Percentiles rank a stretch among this genome's conserved stretches.
Evolutionary conservation across 306 rosid genomes (phyloP).

Genomic region (Gastrolobium villosum): DNA sequence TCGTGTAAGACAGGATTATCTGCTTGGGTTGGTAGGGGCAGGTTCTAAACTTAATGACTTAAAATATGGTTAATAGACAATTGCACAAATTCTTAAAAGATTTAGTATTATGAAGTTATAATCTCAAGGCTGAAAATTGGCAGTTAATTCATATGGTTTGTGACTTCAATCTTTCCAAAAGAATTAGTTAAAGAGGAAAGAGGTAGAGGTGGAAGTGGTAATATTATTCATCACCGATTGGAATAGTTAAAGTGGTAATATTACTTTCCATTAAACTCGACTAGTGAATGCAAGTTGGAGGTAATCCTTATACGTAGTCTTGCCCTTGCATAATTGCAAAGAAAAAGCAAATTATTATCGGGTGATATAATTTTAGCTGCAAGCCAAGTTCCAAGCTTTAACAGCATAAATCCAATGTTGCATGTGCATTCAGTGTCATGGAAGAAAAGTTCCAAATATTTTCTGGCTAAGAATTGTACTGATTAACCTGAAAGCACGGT

Average conservation of each 20-base stretch:
- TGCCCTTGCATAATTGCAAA: too few species aligned
- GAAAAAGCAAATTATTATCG: neutral
- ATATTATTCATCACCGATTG: neutral
- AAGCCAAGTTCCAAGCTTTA: neutral
- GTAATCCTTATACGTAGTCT: too few species aligned
- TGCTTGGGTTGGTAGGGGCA: neutral
- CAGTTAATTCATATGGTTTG: neutral
- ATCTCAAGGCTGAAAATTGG: neutral
- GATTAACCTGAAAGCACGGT: conserved; percentile 9
- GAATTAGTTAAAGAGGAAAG: neutral
- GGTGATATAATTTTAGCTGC: conserved; percentile 6
- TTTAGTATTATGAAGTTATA: neutral
- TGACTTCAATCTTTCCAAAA: neutral
- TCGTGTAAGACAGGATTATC: neutral
- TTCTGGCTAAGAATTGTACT: conserved; percentile 21
- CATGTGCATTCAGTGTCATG: conserved; percentile 7
- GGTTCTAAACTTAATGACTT: neutral
- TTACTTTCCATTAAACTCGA: too few species aligned
- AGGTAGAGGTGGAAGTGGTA: neutral
- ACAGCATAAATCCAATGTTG: neutral
- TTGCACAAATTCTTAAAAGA: neutral
- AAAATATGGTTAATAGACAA: neutral
- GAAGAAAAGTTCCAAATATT: neutral
- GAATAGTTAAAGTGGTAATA: neutral
- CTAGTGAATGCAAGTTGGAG: too few species aligned